A percentile compares a stretch with the other conserved stretches of the same genome.
Conservation (phyloP, 495 filamentous ascomycete species). For the Echria macrotheca region DNA sequence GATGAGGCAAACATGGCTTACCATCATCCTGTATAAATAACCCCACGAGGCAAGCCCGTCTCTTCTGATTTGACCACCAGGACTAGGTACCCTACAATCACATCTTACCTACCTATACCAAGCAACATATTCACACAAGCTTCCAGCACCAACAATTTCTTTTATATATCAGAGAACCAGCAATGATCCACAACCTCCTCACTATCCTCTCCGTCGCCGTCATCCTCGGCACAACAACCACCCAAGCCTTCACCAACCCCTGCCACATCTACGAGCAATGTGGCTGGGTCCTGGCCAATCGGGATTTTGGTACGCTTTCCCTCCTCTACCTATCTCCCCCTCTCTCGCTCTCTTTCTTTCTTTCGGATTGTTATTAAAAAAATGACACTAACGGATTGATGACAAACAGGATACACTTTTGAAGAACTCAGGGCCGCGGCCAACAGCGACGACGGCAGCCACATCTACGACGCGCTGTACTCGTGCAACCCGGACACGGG, state of each 20-base stretch:
- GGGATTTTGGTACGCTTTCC: conserved; percentile 1
- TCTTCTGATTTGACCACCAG: neutral
- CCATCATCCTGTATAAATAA: neutral
- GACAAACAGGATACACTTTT: conserved; percentile 11
- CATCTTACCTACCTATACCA: neutral
- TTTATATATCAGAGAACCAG: no score
- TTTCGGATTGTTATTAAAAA: neutral
- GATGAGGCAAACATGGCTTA: neutral
- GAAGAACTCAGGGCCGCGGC: conserved; percentile 9
- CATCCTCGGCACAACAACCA: neutral
- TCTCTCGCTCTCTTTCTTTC: neutral
- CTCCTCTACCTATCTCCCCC: neutral
- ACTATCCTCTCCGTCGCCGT: conserved; percentile 1
- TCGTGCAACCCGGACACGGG: conserved; percentile 9
- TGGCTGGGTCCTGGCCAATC: conserved; percentile 12
- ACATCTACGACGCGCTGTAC: conserved; percentile 15
- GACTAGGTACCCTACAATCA: neutral
- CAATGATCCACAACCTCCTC: no score
- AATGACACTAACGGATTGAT: no score
- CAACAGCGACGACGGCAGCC: conserved; percentile 9
- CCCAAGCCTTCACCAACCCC: conserved; percentile 2
- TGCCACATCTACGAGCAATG: conserved; percentile 14
- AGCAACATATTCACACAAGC: neutral
- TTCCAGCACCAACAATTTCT: neutral
- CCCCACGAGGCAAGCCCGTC: neutral